Conservation (phyloP, 768 basidiomycete species). For the Kwoniella sp. region DNA sequence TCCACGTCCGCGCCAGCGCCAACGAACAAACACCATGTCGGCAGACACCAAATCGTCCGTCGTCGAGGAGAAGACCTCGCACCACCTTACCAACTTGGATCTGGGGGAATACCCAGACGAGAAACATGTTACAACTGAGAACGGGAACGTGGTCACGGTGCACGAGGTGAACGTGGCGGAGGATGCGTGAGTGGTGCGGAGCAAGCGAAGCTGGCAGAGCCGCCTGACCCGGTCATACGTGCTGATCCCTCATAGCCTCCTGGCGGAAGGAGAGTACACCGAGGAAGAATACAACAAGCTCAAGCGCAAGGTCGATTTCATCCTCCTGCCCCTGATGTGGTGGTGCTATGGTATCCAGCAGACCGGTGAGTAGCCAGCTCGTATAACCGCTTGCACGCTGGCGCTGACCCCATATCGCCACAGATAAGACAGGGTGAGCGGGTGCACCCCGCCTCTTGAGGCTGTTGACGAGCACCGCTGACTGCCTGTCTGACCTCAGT, state of each 20-base stretch:
- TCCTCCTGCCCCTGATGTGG: conserved; percentile 32
- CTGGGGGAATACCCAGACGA: no score
- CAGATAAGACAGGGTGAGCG: conserved; percentile 27
- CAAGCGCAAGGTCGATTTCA: conserved; percentile 17
- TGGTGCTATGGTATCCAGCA: conserved; percentile 38
- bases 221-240: not conserved
- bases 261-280: conserved; percentile 25
- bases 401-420: no score
- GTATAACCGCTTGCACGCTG: no score
- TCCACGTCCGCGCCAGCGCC: no score
- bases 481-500: no score
- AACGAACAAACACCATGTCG: no score
- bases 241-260: conserved; percentile 4
- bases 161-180: conserved; percentile 17
- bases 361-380: no score
- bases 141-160: conserved; percentile 8
- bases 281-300: conserved; percentile 28
- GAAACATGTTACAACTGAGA: conserved; percentile 9
- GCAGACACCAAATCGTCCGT: no score
- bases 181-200: conserved; percentile 10
- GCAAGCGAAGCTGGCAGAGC: not conserved
- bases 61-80: no score
- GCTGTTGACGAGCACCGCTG: not conserved
- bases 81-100: no score
- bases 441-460: not conserved